phyloP scores from a whole-genome alignment of 1,139 yeast genomes.

The Blastobotrys apis region DNA sequence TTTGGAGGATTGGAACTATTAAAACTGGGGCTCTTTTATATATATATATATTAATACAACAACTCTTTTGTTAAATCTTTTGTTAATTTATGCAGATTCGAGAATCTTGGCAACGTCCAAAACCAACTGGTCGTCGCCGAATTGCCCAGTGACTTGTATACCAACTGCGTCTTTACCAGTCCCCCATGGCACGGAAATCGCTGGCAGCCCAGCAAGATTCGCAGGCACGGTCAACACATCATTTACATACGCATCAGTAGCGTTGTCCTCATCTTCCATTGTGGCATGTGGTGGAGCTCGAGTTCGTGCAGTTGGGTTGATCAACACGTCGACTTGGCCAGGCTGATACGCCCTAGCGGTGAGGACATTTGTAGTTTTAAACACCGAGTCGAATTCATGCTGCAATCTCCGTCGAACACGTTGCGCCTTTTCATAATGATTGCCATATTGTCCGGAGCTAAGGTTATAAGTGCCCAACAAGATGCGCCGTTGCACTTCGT shows the following conservation, averaged over 20 bases:
- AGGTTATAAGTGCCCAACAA: conserved; percentile 81
- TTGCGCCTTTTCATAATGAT: conserved; percentile 76
- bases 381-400: conserved; percentile 61
- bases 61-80: too few relatives aligned
- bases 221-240: conserved; percentile 89
- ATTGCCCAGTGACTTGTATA: conserved; percentile 80
- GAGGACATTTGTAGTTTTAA: conserved; percentile 50
- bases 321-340: conserved; percentile 57
- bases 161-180: conserved; percentile 44
- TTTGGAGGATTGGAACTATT: conserved; percentile 11
- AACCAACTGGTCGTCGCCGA: conserved; percentile 69
- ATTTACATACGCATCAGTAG: conserved; percentile 65
- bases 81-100: conserved; percentile 9
- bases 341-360: conserved; percentile 17
- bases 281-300: conserved; percentile 52
- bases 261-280: conserved; percentile 34
- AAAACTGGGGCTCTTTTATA: too few relatives aligned
- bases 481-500: conserved; percentile 78
- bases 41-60: too few relatives aligned
- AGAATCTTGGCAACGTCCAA: conserved; percentile 42
- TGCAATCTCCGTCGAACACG: conserved; percentile 56
- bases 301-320: conserved; percentile 70
- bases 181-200: conserved; percentile 65
- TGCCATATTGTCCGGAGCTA: conserved; percentile 69
- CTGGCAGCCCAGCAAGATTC: conserved; percentile 87